phyloP scores from a whole-genome alignment of 2,329 filamentous ascomycete genomes.

The Gyromitra esculenta region DNA sequence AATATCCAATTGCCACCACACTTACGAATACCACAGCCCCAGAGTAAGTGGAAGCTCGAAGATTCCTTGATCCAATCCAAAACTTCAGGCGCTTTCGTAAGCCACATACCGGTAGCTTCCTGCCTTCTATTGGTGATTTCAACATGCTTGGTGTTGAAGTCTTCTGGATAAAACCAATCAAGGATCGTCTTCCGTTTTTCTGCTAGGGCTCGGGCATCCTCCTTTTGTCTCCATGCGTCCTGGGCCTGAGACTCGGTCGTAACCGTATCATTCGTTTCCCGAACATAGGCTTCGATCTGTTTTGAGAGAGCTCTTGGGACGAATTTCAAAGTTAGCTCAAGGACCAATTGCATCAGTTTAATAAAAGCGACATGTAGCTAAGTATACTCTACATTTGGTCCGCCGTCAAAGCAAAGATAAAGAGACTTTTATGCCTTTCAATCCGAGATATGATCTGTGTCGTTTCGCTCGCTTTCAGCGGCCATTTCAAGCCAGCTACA shows the following conservation, averaged over 20 bases:
- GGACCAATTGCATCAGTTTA: background rate
- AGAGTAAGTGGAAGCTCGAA: slow-evolving; percentile 15
- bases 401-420: slow-evolving; percentile 13
- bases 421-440: slow-evolving; percentile 15
- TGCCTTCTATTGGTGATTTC: slow-evolving; percentile 30
- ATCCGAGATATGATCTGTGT: slow-evolving; percentile 10
- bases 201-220: background rate
- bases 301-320: slow-evolving; percentile 3
- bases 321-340: background rate
- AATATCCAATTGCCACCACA: background rate
- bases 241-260: background rate
- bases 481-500: slow-evolving; percentile 21
- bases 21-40: slow-evolving; percentile 37
- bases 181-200: background rate
- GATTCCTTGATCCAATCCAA: slow-evolving; percentile 13
- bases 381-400: slow-evolving; percentile 19
- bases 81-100: slow-evolving; percentile 25
- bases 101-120: slow-evolving; percentile 20
- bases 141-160: slow-evolving; percentile 23
- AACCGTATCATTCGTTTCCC: background rate
- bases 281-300: slow-evolving; percentile 1
- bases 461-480: slow-evolving; percentile 11
- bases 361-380: background rate
- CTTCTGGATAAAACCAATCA: slow-evolving; percentile 24
- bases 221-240: slow-evolving; percentile 1